These are phyloP conservation scores for Haematococcus sp. DNA, from an alignment of 139 green algal species.

Conservation along the genomic window DNA sequence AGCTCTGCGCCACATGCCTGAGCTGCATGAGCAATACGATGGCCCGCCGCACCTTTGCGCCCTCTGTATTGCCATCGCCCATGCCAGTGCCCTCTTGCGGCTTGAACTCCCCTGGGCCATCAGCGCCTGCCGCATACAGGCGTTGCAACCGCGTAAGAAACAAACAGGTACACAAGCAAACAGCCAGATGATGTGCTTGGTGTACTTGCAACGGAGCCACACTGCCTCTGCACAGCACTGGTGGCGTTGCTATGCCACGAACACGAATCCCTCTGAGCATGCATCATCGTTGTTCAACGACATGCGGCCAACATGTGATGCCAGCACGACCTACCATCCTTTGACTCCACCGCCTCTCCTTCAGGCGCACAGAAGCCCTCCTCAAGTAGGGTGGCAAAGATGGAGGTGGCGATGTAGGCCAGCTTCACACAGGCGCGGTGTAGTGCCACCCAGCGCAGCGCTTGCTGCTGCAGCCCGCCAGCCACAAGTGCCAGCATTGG, in stretches of 20 bases:
- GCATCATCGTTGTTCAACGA: too few species aligned
- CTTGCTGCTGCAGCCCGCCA: constrained; percentile 38
- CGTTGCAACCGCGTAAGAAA: too few species aligned
- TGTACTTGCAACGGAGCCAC: too few species aligned
- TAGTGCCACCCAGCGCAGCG: constrained; percentile 45
- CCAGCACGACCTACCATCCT: neutral
- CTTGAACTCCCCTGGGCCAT: constrained; percentile 53
- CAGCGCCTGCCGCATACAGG: constrained; percentile 21
- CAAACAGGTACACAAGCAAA: too few species aligned
- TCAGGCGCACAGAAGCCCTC: constrained; percentile 90
- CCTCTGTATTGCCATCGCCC: constrained; percentile 73
- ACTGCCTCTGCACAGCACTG: too few species aligned
- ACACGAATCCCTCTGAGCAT: too few species aligned
- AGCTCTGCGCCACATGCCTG: too few species aligned
- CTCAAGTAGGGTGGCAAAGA: constrained; percentile 76
- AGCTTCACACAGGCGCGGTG: constrained; percentile 81
- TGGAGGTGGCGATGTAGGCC: constrained; percentile 65
- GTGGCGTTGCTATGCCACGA: too few species aligned
- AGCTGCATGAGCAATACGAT: neutral
- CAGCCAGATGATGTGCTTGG: too few species aligned
- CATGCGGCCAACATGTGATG: neutral
- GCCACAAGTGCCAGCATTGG: constrained; percentile 53
- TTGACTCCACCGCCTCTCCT: constrained; percentile 42
- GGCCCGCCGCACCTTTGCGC: constrained; percentile 33
- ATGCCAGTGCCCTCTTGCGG: constrained; percentile 80